Conservation (phyloP, 139 green algal genomes). For the Tetratostichococcus sp. region DNA sequence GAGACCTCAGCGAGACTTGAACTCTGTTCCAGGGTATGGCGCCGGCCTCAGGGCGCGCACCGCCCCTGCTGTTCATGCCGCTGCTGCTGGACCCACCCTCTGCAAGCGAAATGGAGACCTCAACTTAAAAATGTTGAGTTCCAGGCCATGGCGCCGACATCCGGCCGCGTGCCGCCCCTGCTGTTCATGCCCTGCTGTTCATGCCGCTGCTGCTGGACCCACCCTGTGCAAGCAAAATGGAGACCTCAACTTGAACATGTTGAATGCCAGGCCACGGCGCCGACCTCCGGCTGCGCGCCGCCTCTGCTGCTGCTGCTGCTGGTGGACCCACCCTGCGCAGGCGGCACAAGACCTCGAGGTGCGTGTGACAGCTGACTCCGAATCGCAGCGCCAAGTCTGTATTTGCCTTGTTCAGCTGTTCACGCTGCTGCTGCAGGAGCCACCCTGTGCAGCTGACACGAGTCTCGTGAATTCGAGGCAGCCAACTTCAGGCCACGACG, state of each 20-base stretch:
- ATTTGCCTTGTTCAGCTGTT: neutral
- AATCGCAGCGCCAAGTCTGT: conserved; percentile 74
- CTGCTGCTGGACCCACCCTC: conserved; percentile 25
- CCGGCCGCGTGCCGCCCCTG: conserved; percentile 19
- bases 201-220: neutral
- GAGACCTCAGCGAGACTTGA: too few relatives aligned
- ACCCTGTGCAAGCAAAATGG: neutral
- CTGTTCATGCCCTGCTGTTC: too few relatives aligned
- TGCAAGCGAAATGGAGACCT: conserved; percentile 1
- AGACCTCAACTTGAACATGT: too few relatives aligned
- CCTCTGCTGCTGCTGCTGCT: too few relatives aligned
- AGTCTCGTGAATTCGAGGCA: too few relatives aligned
- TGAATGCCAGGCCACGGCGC: too few relatives aligned
- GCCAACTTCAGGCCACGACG: too few relatives aligned
- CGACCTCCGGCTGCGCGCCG: too few relatives aligned
- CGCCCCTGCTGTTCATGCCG: neutral
- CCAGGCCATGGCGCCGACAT: conserved; percentile 88
- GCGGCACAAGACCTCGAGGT: too few relatives aligned
- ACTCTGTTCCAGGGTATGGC: too few relatives aligned
- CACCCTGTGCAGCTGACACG: neutral
- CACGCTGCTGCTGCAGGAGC: neutral
- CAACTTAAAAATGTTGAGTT: conserved; percentile 45
- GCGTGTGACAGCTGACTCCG: conserved; percentile 98
- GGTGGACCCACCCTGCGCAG: too few relatives aligned
- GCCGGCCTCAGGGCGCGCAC: too few relatives aligned